These are phyloP conservation scores for Trypanosomatidae sp. DNA, from an alignment of 208 protist species.

Conservation along the genomic window DNA sequence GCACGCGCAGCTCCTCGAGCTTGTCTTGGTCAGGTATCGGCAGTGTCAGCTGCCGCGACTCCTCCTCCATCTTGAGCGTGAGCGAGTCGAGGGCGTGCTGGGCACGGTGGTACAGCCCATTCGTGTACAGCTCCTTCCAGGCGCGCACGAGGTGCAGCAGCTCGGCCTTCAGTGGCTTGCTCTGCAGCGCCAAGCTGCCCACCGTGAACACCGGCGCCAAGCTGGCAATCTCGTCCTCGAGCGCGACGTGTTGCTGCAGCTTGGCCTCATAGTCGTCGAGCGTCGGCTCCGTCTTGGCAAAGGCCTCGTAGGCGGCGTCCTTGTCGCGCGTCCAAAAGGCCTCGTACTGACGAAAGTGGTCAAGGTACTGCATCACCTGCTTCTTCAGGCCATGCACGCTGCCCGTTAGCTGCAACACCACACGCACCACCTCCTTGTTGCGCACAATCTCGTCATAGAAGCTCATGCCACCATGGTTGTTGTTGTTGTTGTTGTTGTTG, in stretches of 20 bases:
- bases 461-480: conserved; percentile 41
- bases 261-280: conserved; percentile 91
- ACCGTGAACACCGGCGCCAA: conserved; percentile 84
- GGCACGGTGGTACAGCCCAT: conserved; percentile 90
- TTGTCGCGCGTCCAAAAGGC: conserved; percentile 94
- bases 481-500: conserved; percentile 2
- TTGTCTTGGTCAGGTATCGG: conserved; percentile 91
- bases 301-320: conserved; percentile 86
- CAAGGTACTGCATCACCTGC: conserved; percentile 88
- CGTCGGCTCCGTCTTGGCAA: conserved; percentile 56
- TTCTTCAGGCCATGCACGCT: conserved; percentile 88
- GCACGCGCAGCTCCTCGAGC: conserved; percentile 90
- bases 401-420: conserved; percentile 91
- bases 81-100: conserved; percentile 80
- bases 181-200: conserved; percentile 87
- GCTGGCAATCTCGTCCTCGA: conserved; percentile 85
- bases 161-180: conserved; percentile 89
- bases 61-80: conserved; percentile 91
- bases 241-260: conserved; percentile 73
- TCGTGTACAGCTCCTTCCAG: conserved; percentile 93
- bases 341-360: conserved; percentile 86
- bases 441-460: conserved; percentile 91
- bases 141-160: conserved; percentile 76
- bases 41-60: conserved; percentile 64
- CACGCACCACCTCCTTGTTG: conserved; percentile 92